Base-by-base conservation (phyloP, 257 asterid genomes). In the Capsicum rhomboideum region DNA sequence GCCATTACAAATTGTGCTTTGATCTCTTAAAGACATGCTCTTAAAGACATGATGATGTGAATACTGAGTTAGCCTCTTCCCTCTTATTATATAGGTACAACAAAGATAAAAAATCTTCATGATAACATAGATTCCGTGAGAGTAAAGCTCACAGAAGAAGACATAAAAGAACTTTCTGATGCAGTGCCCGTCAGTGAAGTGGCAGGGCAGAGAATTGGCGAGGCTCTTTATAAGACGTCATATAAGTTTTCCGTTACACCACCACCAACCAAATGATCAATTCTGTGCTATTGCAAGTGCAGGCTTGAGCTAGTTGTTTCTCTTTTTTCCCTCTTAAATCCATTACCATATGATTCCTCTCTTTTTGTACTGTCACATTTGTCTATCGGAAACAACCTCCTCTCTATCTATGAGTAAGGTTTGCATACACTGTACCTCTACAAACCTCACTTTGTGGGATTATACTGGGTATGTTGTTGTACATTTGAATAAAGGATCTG, bases 231-330 rank as follows among this genome's bases (percentile, higher is more conserved):
- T 72, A 66, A 64, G 0, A 55, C 86, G 42, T 82, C 93, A 9
- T 90, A 85, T 86, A 85, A 50, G 79, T 92, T 83, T 84, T 90
- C 92, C 7, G 72, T 87, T 83, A 92, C 96, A 2, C 94, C 96
- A 13, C 89, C 50, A 20, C 91, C 88, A 79, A 88, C 58, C 6
- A 23, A 75, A 13, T 75, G 61, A 75, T 75, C 55, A 50, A 49
- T 49, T 8, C 4, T 1, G 34, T 21, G 37, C 58, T 13, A 26
- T 74, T 10, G 21, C 34, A 72, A 72, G 37, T 74, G 23, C 75
- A 66, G 80, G 40, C 59, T 74, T 16, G 14, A 46, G 59, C 59
- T 23, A 46, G 23, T 74, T 74, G 59, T 8, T 75, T 7, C 23
- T 26, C 23, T 8, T 14, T 26, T 28, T 46, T 23, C 14, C 80